Evolutionary conservation across 208 protist species (phyloP), one percentile per base, ranked within the genome.

Genomic region (Leishmania guyanensis): DNA sequence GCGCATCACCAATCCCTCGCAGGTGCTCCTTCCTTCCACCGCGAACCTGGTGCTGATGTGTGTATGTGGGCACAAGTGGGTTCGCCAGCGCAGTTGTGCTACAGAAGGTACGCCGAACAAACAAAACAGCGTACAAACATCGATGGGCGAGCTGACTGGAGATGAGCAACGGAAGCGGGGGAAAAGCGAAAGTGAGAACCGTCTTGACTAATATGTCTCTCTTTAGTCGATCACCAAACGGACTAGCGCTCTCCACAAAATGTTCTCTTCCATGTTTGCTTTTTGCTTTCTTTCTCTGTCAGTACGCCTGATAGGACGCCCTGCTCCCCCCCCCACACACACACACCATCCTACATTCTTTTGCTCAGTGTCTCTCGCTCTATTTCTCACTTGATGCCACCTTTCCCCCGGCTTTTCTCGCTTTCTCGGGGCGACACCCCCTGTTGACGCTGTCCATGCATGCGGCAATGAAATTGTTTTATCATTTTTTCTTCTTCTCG

Each of bases 401-500:
- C 50, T 75, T 43, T 12, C 17, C 16, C 46, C 26, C n/a, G 58
- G 26, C 10, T 74, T 74, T 46, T 74, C 29, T 39, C 12, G 12
- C 20, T n/a, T 14, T 62, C 53, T 29, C 39, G 14, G 58, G 58
- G 58, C n/a, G 58, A 64, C 58, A 58, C 54, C 5, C 17, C n/a
- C 26, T 64, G 58, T 64, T 10, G 0, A 64, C 20, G 14, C 58
- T 26, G 14, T 64, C 26, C n/a, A 64, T 12, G 58, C 22, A 64
- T 20, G 22, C 58, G 58, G 58, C 58, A 26, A 3, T 26, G 20
- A 48, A 75, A 36, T 58, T 26, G 29, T 66, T 36, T 75, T 72
- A 22, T 51, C 46, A 62, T 76, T 83, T 83, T 73, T 50, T 69
- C 66, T 81, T 54, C 20, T 2, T 33, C 10, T 26, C 26, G 20